phyloP scores from a whole-genome alignment of 2,329 filamentous ascomycete species.

The Xylaria sp. region DNA sequence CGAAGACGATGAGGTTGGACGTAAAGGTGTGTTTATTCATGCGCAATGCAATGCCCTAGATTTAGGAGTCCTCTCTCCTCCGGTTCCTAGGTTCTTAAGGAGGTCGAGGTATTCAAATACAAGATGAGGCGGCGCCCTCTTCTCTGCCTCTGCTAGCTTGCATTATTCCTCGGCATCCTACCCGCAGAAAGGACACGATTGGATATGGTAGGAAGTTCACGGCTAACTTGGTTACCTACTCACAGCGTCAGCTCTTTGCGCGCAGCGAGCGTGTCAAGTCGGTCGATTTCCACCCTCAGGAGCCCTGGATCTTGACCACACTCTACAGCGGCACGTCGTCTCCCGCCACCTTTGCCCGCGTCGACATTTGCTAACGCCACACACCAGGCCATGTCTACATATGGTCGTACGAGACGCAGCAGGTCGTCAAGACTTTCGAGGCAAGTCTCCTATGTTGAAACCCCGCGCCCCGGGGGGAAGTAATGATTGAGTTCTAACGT shows the following conservation, averaged over 20 bases:
- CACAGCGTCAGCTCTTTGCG: conserved; percentile 82
- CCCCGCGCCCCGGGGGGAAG: background rate
- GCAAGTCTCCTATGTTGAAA: conserved; percentile 10
- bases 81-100: background rate
- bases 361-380: conserved; percentile 33
- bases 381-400: conserved; percentile 91
- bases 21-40: conserved; percentile 44
- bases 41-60: conserved; percentile 11
- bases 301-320: conserved; percentile 96
- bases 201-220: background rate
- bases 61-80: background rate
- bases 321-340: conserved; percentile 85
- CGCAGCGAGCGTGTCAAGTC: conserved; percentile 94
- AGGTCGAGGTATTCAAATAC: background rate
- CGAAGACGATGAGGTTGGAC: conserved; percentile 45
- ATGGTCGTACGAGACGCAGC: conserved; percentile 97
- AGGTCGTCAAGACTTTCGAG: conserved; percentile 98
- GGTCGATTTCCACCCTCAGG: conserved; percentile 95
- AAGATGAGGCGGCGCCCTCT: background rate
- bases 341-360: conserved; percentile 19
- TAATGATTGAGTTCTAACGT: background rate
- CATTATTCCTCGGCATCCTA: background rate
- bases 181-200: too few species aligned
- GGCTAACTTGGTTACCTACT: conserved; percentile 31
- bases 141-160: background rate